Evolutionary conservation across 1,139 yeast genomes (phyloP).

Genomic region (Debaryomyces subglobosus): DNA sequence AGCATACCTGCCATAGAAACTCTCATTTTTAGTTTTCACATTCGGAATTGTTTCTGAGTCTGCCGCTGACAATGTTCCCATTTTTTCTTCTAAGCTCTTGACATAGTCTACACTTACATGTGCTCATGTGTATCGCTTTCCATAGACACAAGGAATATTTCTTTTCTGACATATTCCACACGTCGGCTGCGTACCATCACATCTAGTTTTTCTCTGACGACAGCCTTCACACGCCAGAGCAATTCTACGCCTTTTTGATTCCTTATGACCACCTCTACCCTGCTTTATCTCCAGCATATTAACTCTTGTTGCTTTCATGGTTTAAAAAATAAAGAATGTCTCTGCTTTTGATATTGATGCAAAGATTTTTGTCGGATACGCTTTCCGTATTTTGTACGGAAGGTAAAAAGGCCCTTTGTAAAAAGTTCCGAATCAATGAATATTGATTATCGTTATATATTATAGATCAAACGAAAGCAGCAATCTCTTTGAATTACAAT

Average conservation of each 20-base stretch:
- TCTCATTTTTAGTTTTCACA: too few species aligned
- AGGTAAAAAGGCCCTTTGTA: too few species aligned
- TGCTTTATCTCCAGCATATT: not conserved
- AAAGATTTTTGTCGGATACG: not conserved
- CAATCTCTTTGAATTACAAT: too few species aligned
- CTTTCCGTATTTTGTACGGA: not conserved
- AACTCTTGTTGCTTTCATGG: not conserved
- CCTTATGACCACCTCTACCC: not conserved
- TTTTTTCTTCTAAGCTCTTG: not conserved
- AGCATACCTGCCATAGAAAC: not conserved
- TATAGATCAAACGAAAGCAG: too few species aligned
- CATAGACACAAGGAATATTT: not conserved
- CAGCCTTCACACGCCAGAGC: not conserved
- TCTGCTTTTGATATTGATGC: not conserved
- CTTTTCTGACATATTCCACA: not conserved
- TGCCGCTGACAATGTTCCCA: not conserved
- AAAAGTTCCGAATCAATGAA: too few species aligned
- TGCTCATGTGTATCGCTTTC: not conserved
- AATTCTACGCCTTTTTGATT: not conserved
- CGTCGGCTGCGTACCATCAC: not conserved
- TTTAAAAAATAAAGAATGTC: not conserved
- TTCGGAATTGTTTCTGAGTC: not conserved
- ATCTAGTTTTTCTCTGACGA: not conserved
- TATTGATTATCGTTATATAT: too few species aligned
- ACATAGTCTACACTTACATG: not conserved